A percentile compares a stretch with the other conserved stretches of the same genome.
Evolutionary conservation across 148 eudicot genomes (phyloP).

Genomic region (Diospyros kaki): DNA sequence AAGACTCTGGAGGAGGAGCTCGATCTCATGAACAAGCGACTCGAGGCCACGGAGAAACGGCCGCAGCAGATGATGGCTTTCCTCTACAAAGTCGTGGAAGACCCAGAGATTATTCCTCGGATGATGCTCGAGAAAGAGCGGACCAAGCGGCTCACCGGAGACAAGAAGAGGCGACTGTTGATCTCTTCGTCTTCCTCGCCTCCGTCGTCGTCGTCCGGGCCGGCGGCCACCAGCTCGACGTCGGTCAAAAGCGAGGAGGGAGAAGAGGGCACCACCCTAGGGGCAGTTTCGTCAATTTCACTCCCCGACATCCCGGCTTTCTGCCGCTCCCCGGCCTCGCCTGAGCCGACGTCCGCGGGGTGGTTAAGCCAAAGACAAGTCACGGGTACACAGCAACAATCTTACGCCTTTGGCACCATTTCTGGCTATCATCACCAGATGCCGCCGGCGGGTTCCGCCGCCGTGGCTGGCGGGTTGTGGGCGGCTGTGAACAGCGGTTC

Average conservation of each 20-base stretch:
- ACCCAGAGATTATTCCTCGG: conserved; percentile 61
- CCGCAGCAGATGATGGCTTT: conserved; percentile 86
- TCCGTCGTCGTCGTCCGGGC: conserved; percentile 22
- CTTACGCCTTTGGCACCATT: not conserved
- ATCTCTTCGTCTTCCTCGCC: conserved; percentile 30
- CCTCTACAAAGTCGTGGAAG: conserved; percentile 53
- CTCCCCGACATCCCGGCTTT: no score
- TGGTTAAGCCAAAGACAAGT: conserved; percentile 12
- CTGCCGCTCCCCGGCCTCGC: conserved; percentile 22
- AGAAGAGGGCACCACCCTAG: conserved; percentile 14
- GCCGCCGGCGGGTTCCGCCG: not conserved
- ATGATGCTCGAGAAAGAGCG: conserved; percentile 44
- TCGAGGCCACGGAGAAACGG: conserved; percentile 73
- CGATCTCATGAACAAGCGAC: conserved; percentile 48
- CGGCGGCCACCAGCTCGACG: conserved; percentile 16
- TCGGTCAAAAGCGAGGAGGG: conserved; percentile 27
- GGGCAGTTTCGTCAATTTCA: conserved; percentile 21
- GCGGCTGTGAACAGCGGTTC: not conserved
- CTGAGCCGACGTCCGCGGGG: conserved; percentile 21
- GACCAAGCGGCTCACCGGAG: conserved; percentile 20
- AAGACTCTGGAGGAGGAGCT: conserved; percentile 50
- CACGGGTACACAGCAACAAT: conserved; percentile 8
- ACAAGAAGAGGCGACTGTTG: conserved; percentile 42
- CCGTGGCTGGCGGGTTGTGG: conserved; percentile 8
- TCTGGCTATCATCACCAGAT: not conserved